Base-by-base conservation (phyloP, 2,329 filamentous ascomycete genomes). In the Trichoderma sp. region DNA sequence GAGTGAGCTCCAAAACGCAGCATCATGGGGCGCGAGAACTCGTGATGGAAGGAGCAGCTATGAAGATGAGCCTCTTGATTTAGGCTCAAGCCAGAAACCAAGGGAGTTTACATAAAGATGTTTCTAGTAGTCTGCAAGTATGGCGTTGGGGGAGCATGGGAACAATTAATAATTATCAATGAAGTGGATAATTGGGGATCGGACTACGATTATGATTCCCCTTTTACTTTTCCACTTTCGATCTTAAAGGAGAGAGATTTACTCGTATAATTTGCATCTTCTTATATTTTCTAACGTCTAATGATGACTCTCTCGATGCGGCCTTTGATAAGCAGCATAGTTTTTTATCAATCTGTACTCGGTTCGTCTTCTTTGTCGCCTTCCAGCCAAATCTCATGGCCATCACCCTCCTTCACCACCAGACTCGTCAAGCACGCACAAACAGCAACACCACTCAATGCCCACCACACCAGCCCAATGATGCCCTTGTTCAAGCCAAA, bases 371-470 rank as follows among this genome's bases (percentile, higher is more conserved):
- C 71, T 32, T 86, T 83, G 71, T 90, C 89, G 0, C 88, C 89
- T 32, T 89, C 86, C 2, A 91, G 75, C 81, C 87, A 83, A 56
- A 91, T 86, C 76, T 90, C 89, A 75, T 90, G 88, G 0, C 89
- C 89, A 73, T 89, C 81, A 0, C 89, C 88, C 72, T 91, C 89
- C 63, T 79, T 80, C 10, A 90, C 85, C 69, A 85, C 83, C 72
- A 84, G 82, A 65, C 86, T 89, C 5, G 84, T 83, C 5, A 85
- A 69, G 21, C 83, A 76, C 0, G 84, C 86, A 26, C 80, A 77
- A 0, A 86, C 71, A 0, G 86, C 86, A 8, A 88, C 79, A 3
- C 78, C 77, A 13, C 82, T 82, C 51, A 90, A 75, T 0, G 80
- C 80, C 87, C 87, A 90, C 79, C 85, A 90, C 0, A 86, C 84